Evolutionary conservation across 495 filamentous ascomycete species (phyloP).

Genomic region (Penicillium bovifimosum): DNA sequence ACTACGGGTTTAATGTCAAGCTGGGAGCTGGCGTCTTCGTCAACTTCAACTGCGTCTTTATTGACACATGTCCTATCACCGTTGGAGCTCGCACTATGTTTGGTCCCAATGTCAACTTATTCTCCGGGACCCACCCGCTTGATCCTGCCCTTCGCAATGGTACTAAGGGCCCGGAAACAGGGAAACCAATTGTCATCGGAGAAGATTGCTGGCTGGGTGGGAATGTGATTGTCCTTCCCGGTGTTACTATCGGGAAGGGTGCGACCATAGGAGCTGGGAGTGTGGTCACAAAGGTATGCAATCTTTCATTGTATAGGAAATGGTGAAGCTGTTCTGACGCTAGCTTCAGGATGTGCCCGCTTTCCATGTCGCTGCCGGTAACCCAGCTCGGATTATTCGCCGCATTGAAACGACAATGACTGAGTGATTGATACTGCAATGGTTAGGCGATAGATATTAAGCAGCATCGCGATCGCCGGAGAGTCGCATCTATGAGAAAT

Average conservation of each 20-base stretch:
- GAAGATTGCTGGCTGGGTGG: slow-evolving; percentile 92
- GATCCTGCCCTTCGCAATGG: slow-evolving; percentile 71
- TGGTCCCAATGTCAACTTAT: slow-evolving; percentile 71
- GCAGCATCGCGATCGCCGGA: not conserved
- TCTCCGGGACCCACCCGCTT: slow-evolving; percentile 67
- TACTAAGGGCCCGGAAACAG: slow-evolving; percentile 65
- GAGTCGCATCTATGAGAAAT: not conserved
- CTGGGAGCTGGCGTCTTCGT: slow-evolving; percentile 65
- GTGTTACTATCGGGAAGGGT: slow-evolving; percentile 76
- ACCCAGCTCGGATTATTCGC: slow-evolving; percentile 58
- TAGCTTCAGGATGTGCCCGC: slow-evolving; percentile 52
- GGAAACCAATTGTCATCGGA: slow-evolving; percentile 68
- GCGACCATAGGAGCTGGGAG: slow-evolving; percentile 77
- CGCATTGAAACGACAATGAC: slow-evolving; percentile 44
- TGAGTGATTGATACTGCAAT: slow-evolving; percentile 4
- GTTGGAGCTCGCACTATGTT: slow-evolving; percentile 76
- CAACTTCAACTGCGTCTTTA: slow-evolving; percentile 68
- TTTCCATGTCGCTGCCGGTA: slow-evolving; percentile 60
- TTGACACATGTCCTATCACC: slow-evolving; percentile 73
- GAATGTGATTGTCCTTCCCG: slow-evolving; percentile 66
- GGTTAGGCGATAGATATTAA: not conserved
- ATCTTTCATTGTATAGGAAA: not conserved
- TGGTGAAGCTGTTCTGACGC: not conserved
- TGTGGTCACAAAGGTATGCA: slow-evolving; percentile 82
- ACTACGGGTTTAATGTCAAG: slow-evolving; percentile 72